phyloP scores from a whole-genome alignment of 2,329 filamentous ascomycete genomes.

The Hypoxylon sp. region DNA sequence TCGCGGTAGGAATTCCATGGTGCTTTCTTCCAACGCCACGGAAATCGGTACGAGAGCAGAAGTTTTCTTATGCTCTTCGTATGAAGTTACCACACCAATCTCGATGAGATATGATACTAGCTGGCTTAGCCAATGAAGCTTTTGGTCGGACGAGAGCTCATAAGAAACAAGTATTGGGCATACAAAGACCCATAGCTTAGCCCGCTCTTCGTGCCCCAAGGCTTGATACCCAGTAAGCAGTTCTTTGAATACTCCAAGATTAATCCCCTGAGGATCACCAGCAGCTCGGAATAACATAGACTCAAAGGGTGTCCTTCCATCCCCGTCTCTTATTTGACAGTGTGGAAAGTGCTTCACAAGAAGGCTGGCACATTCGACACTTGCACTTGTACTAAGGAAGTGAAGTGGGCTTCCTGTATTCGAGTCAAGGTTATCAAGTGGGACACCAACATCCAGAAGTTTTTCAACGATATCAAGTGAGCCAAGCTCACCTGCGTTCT shows the following conservation, averaged over 20 bases:
- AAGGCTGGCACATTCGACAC: neutral
- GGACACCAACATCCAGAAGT: neutral
- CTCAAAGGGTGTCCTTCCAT: neutral
- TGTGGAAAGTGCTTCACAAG: neutral
- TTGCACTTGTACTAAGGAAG: neutral
- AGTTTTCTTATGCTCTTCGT: neutral
- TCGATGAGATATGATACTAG: neutral
- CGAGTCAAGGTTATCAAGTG: neutral
- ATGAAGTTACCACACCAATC: neutral
- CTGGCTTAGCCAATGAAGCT: neutral
- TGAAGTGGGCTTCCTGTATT: neutral
- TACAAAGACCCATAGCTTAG: neutral
- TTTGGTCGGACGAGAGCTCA: neutral
- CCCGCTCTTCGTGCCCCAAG: neutral
- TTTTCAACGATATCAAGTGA: conserved; percentile 1
- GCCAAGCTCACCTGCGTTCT: neutral
- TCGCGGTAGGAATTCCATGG: neutral
- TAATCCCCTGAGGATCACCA: neutral
- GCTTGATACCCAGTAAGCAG: neutral
- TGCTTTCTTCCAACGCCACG: neutral
- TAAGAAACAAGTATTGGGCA: neutral
- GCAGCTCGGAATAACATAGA: neutral
- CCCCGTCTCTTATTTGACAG: neutral
- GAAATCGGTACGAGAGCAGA: neutral
- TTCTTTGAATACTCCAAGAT: neutral